These are phyloP conservation scores for Tuber borchii DNA, from an alignment of 495 filamentous ascomycete genomes.

Conservation along the genomic window DNA sequence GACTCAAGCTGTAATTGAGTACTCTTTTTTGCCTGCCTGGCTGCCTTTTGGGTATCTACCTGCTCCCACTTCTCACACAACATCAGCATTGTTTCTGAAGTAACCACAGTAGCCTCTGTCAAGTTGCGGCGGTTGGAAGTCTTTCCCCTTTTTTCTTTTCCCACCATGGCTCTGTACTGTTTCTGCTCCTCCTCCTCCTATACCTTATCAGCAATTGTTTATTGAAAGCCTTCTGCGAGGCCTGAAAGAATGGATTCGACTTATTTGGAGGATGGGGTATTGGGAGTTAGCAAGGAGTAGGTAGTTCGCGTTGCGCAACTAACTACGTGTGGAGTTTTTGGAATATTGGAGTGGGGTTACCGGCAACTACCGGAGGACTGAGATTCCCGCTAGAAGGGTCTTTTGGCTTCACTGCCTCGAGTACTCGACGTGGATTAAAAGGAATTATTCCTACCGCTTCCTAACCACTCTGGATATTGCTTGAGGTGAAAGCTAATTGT, in stretches of 20 bases:
- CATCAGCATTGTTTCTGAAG: background rate
- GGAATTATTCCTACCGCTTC: background rate
- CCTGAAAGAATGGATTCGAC: background rate
- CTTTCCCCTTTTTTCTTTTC: background rate
- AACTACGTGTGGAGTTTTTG: background rate
- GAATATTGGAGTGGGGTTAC: too few species aligned
- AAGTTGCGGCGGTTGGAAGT: background rate
- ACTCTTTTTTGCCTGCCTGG: background rate
- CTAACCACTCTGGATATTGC: background rate
- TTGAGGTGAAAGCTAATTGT: background rate
- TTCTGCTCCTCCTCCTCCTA: background rate
- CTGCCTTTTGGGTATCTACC: fast-evolving
- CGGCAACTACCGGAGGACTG: too few species aligned
- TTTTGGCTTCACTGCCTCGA: background rate
- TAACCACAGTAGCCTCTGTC: background rate
- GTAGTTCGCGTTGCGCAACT: background rate
- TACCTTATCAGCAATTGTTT: background rate
- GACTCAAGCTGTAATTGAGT: too few species aligned
- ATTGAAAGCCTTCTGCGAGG: background rate
- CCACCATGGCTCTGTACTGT: background rate
- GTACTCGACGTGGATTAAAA: background rate
- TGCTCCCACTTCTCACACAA: background rate
- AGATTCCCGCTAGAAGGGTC: too few species aligned
- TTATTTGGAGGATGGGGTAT: background rate
- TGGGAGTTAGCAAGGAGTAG: fast-evolving